A percentile compares a stretch with the other conserved stretches of the same genome.
These are phyloP conservation scores for Phialophora macrospora DNA, from an alignment of 2,329 filamentous ascomycete species.

Conservation along the genomic window DNA sequence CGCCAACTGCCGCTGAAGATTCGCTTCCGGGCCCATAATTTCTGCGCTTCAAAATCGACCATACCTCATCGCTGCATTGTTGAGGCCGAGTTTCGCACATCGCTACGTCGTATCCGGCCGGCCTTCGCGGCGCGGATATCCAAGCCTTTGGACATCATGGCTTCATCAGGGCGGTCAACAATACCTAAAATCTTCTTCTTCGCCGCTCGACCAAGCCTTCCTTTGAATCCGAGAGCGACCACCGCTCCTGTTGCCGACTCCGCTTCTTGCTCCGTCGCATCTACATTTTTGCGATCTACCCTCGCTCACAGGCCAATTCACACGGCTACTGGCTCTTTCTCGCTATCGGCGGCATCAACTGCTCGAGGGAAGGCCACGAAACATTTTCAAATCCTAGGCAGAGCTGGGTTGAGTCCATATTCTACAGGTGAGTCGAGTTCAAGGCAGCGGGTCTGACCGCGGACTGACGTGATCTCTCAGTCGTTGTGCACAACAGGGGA, in stretches of 20 bases:
- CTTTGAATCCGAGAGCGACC: constrained; percentile 10
- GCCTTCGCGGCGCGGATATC: constrained; percentile 17
- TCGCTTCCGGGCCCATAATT: constrained; percentile 11
- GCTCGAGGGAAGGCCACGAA: constrained; percentile 3
- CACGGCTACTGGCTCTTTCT: not conserved
- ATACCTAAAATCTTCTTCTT: constrained; percentile 29
- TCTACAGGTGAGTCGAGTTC: constrained; percentile 27
- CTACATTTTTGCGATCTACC: constrained; percentile 4
- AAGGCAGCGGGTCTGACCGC: not conserved
- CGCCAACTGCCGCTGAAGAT: constrained; percentile 10
- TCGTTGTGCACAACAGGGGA: constrained; percentile 38
- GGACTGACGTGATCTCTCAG: constrained; percentile 22
- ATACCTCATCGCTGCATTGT: constrained; percentile 10
- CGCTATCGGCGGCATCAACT: not conserved
- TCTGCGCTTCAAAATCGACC: not conserved
- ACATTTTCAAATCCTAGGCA: not conserved
- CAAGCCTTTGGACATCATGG: constrained; percentile 21
- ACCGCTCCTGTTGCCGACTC: not conserved
- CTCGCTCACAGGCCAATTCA: constrained; percentile 12
- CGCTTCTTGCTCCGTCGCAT: not conserved
- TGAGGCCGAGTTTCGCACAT: constrained; percentile 8
- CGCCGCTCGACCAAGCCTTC: constrained; percentile 11
- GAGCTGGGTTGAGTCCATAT: constrained; percentile 10
- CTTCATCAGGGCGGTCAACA: constrained; percentile 27
- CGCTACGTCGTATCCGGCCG: constrained; percentile 6